A percentile compares a stretch with the other conserved stretches of the same genome.
phyloP scores from a whole-genome alignment of 2,329 filamentous ascomycete genomes.

The Arthrinium phaeospermum region DNA sequence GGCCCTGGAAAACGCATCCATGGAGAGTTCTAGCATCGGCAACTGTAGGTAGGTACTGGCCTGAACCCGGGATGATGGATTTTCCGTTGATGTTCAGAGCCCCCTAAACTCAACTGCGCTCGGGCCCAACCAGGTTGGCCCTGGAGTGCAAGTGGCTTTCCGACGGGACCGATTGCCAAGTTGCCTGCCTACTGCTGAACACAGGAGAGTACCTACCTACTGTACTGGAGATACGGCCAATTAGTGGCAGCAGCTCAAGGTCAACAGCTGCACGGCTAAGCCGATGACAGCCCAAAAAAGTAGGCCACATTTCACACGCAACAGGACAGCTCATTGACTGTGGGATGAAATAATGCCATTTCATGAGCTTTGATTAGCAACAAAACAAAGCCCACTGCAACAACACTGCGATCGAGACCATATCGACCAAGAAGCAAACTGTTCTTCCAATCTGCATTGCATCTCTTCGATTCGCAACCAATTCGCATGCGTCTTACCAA shows the following conservation, averaged over 20 bases:
- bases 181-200: background rate
- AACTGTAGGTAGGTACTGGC: background rate
- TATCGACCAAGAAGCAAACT: background rate
- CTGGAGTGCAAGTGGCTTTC: background rate
- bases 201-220: too few species aligned
- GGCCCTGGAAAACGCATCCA: background rate
- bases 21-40: background rate
- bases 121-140: background rate
- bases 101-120: background rate
- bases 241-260: background rate
- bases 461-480: background rate
- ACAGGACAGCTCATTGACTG: background rate
- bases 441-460: background rate
- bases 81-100: background rate
- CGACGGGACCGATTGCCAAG: too few species aligned
- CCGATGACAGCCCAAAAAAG: background rate
- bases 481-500: background rate
- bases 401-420: background rate
- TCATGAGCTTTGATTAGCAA: constrained; percentile 1
- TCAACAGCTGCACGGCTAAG: background rate
- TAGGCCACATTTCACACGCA: constrained; percentile 1
- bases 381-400: background rate
- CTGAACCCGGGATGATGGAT: background rate
- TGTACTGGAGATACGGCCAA: background rate
- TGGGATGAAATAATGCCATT: background rate